Percentiles rank a stretch among this genome's conserved stretches.
Evolutionary conservation across 331 rosid species (phyloP).

Genomic region (Malus hybrid): DNA sequence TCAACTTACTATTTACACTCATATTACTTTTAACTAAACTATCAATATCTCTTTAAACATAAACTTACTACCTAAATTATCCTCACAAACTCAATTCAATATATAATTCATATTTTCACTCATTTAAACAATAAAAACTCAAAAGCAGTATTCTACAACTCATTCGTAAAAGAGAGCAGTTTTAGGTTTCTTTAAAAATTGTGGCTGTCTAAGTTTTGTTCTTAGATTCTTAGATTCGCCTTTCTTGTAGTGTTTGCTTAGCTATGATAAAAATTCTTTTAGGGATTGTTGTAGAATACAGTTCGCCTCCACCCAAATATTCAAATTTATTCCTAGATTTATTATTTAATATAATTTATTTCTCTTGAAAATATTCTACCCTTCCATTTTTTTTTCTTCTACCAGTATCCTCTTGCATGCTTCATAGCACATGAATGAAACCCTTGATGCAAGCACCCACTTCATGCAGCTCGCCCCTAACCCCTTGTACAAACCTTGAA

Average conservation of each 20-base stretch:
- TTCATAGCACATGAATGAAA: slow-evolving; percentile 77
- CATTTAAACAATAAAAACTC: too few relatives aligned
- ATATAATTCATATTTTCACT: too few relatives aligned
- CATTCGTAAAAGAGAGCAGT: not conserved
- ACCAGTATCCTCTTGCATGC: slow-evolving; percentile 64
- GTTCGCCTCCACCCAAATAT: not conserved
- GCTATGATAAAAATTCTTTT: not conserved
- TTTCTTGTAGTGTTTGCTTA: not conserved
- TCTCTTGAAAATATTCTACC: too few relatives aligned
- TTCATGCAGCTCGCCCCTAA: slow-evolving; percentile 65
- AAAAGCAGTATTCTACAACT: too few relatives aligned
- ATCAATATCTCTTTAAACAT: too few relatives aligned
- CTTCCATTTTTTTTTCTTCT: not conserved
- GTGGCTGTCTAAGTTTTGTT: slow-evolving; percentile 1
- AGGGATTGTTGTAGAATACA: slow-evolving; percentile 6
- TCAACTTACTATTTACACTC: too few relatives aligned
- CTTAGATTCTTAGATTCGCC: not conserved
- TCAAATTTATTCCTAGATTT: not conserved
- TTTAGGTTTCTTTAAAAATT: not conserved
- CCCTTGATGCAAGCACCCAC: slow-evolving; percentile 70
- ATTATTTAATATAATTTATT: not conserved
- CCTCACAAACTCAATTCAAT: too few relatives aligned
- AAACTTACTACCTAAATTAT: too few relatives aligned
- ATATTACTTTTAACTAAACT: too few relatives aligned
- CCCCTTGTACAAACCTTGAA: slow-evolving; percentile 52